Conservation (phyloP, 345 rosid genomes). For the Brassica carinata region DNA sequence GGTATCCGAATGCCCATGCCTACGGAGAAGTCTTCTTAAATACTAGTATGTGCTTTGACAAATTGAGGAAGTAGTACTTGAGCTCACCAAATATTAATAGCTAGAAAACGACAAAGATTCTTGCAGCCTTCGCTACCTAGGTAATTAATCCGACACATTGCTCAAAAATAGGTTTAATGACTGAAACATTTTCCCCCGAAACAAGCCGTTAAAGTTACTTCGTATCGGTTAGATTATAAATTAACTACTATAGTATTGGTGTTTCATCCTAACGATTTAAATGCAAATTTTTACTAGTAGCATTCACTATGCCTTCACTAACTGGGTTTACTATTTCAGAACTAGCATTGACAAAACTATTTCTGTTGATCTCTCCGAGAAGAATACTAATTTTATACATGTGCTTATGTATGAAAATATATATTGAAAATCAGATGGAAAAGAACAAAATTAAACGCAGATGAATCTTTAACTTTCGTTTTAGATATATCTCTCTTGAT, state of each 20-base stretch:
- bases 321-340: background rate
- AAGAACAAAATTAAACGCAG: constrained; percentile 22
- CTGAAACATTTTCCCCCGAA: background rate
- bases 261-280: constrained; percentile 4
- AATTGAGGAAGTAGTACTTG: constrained; percentile 1
- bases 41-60: background rate
- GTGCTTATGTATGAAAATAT: background rate
- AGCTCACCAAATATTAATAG: constrained; percentile 17
- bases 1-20: too few relatives aligned
- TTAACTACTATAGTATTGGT: background rate
- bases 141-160: constrained; percentile 21
- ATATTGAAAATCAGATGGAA: background rate
- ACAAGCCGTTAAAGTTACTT: background rate
- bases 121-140: constrained; percentile 25
- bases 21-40: background rate
- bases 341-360: constrained; percentile 2
- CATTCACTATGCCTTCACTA: too few relatives aligned
- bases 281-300: background rate
- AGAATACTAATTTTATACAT: background rate
- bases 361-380: background rate
- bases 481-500: constrained; percentile 22
- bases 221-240: background rate
- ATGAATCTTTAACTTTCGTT: constrained; percentile 16
- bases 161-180: constrained; percentile 15
- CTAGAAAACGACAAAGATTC: constrained; percentile 24